phyloP scores from a whole-genome alignment of 148 eudicot genomes.

The Rhododendron ovatum region DNA sequence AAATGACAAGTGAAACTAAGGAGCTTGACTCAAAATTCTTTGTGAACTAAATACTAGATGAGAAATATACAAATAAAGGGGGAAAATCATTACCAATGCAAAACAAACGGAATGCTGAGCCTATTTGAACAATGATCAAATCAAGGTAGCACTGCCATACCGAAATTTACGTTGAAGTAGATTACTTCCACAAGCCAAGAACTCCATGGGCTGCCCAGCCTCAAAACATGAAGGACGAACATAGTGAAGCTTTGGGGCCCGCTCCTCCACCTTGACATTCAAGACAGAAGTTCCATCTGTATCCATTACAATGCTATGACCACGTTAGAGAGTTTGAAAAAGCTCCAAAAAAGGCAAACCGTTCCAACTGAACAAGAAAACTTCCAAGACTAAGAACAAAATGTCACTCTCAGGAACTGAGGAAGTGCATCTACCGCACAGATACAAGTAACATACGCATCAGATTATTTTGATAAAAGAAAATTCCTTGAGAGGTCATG shows the following conservation, averaged over 20 bases:
- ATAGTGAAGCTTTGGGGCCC: slow-evolving; percentile 76
- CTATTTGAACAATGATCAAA: not conserved
- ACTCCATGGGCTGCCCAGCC: slow-evolving; percentile 91
- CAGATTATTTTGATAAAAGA: not conserved
- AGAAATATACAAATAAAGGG: not conserved
- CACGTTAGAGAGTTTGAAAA: not conserved
- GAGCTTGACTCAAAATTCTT: not conserved
- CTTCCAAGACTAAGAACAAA: not conserved
- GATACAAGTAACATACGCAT: not conserved
- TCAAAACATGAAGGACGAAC: slow-evolving; percentile 81
- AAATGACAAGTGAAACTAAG: not conserved
- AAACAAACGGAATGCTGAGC: not conserved
- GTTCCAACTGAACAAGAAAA: not conserved
- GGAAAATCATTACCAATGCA: not conserved
- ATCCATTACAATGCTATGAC: slow-evolving; percentile 8
- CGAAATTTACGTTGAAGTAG: slow-evolving; percentile 80
- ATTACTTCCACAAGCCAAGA: slow-evolving; percentile 88
- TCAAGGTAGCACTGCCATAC: slow-evolving; percentile 28
- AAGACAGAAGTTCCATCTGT: slow-evolving; percentile 72
- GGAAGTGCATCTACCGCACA: slow-evolving; percentile 6
- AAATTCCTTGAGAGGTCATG: not conserved
- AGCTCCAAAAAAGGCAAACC: not conserved
- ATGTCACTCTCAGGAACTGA: slow-evolving; percentile 4
- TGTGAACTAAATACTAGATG: not conserved
- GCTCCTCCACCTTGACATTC: slow-evolving; percentile 43